Evolutionary conservation across 371 early-diverging fungal genomes (phyloP).

Genomic region (Mucor indicus): DNA sequence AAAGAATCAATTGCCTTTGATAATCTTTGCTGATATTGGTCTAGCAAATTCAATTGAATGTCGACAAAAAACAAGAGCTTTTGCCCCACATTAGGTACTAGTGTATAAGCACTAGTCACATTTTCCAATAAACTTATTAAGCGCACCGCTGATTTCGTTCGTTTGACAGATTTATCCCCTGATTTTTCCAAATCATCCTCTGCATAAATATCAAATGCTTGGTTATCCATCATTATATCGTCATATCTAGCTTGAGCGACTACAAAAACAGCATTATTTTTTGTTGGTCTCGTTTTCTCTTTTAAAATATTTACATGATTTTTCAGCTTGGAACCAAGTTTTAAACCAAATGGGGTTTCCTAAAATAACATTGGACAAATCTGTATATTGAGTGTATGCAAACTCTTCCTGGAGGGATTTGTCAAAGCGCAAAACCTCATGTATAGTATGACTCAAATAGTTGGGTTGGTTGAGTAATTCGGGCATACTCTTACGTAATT

Average conservation of each 20-base stretch:
- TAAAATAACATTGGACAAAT: slow-evolving; percentile 53
- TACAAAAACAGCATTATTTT: neutral
- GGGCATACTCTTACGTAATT: slow-evolving; percentile 59
- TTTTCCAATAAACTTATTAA: slow-evolving; percentile 59
- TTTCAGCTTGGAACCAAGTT: slow-evolving; percentile 74
- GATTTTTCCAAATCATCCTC: slow-evolving; percentile 39
- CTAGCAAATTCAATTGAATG: slow-evolving; percentile 50
- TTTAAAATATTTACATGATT: slow-evolving; percentile 49
- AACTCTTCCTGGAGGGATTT: slow-evolving; percentile 66
- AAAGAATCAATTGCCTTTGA: slow-evolving; percentile 50
- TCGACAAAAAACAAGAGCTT: slow-evolving; percentile 50
- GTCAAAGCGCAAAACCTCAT: slow-evolving; percentile 76
- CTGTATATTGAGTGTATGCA: slow-evolving; percentile 48
- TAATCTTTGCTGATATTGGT: slow-evolving; percentile 46
- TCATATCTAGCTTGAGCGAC: slow-evolving; percentile 56
- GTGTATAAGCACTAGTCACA: slow-evolving; percentile 51
- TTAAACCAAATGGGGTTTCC: slow-evolving; percentile 57
- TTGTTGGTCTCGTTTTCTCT: neutral
- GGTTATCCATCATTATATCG: slow-evolving; percentile 56
- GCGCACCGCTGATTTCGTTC: slow-evolving; percentile 54
- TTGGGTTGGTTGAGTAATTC: slow-evolving; percentile 55
- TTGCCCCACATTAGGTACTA: slow-evolving; percentile 31
- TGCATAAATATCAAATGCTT: slow-evolving; percentile 61
- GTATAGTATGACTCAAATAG: slow-evolving; percentile 70
- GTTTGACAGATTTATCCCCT: slow-evolving; percentile 8